Evolutionary conservation across 2,329 filamentous ascomycete genomes (phyloP).

Genomic region (Periglandula ipomoeae): DNA sequence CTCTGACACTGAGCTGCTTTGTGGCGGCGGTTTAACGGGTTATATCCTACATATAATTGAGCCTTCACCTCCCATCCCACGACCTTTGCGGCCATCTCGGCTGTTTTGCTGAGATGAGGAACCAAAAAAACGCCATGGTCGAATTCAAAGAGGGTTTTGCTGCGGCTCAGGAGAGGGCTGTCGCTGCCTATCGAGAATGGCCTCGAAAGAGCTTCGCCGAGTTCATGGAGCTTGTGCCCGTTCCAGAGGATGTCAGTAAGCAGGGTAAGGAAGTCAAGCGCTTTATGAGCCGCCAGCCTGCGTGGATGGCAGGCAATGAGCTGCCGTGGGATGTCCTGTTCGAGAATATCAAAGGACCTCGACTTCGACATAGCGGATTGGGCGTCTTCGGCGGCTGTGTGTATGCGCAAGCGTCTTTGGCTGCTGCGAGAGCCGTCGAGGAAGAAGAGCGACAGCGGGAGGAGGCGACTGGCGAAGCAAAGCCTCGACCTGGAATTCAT

Average conservation of each 20-base stretch:
- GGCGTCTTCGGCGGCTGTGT: conserved; percentile 29
- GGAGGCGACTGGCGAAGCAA: conserved; percentile 4
- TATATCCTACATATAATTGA: background rate
- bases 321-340: conserved; percentile 20
- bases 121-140: background rate
- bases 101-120: background rate
- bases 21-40: too few species aligned
- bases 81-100: background rate
- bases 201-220: conserved; percentile 20
- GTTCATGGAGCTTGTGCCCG: conserved; percentile 17
- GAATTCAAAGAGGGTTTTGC: conserved; percentile 3
- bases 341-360: conserved; percentile 7
- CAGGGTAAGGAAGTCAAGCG: conserved; percentile 10
- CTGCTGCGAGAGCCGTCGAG: conserved; percentile 24
- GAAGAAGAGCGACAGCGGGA: conserved; percentile 17
- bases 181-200: conserved; percentile 4
- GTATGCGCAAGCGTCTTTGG: conserved; percentile 27
- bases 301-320: conserved; percentile 23
- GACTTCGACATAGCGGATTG: conserved; percentile 8
- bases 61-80: background rate
- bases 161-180: background rate
- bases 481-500: conserved; percentile 25
- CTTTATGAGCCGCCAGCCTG: conserved; percentile 23
- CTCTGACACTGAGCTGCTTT: background rate
- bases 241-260: conserved; percentile 12